Base-by-base conservation (phyloP, 768 basidiomycete genomes). In the Tulasnella sp. region DNA sequence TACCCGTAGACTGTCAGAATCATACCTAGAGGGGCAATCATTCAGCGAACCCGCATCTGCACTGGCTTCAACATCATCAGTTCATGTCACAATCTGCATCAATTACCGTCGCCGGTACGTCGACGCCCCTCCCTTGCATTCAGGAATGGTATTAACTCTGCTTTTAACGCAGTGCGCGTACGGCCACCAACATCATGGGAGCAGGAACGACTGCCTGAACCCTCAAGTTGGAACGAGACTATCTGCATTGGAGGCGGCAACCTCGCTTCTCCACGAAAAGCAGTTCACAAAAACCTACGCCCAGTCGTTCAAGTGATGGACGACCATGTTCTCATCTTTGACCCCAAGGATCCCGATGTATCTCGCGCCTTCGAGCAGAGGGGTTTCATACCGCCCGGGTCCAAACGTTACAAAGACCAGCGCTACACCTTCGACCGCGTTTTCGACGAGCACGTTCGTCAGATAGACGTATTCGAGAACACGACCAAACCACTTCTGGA, bases 381-480 rank as follows among this genome's bases (percentile, higher is more conserved):
- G 22, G 95, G 95, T 11, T 95, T 95, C 83, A 83, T 95, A 83
- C 94, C 94, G 50, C 94, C 94, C 0, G 93, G 95, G 72, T 94
- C 94, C 64, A 96, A 96, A 85, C 91, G 97, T 82, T 97, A 97
- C 89, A 98, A 98, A 86, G 96, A 99, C 87, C 93, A 93, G 85
- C 90, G 97, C 82, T 99, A 98, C 87, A 96, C 97, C 90, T 99
- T 99, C 86, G 98, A 99, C 86, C 91, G 89, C 78, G 96, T 99
- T 58, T 97, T 98, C 84, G 90, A 92, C 82, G 91, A 93, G 84
- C 91, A 93, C 73, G 90, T 94, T 69, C 88, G 88, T 28, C 98
- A 99, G 86, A 91, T 91, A 82, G 94, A 96, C 78, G 94, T 99
- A 12, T 99, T 96, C 84, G 92, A 93, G 82, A 88, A 91, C 75